A percentile compares a stretch with the other conserved stretches of the same genome.
These are phyloP conservation scores for Calendula officinalis DNA, from an alignment of 129 eudicot genomes.

Conservation along the genomic window DNA sequence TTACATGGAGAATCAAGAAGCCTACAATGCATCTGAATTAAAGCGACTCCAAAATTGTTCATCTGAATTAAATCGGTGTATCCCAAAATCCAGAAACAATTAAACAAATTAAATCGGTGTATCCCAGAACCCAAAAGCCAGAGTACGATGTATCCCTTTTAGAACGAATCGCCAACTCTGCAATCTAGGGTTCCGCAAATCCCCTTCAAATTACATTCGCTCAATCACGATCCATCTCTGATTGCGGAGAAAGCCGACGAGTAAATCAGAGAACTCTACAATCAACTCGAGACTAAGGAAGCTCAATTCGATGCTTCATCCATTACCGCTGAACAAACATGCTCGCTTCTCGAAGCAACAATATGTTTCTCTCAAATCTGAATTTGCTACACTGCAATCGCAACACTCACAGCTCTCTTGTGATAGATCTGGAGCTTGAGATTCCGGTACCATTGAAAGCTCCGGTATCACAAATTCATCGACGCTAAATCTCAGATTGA, in stretches of 20 bases:
- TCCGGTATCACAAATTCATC: conserved; percentile 38
- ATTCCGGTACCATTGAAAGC: conserved; percentile 34
- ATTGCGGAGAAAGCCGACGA: conserved; percentile 86
- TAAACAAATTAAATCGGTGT: too few relatives aligned
- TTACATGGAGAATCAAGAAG: too few relatives aligned
- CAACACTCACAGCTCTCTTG: conserved; percentile 51
- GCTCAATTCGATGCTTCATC: conserved; percentile 91
- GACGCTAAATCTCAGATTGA: conserved; percentile 42
- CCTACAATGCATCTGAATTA: too few relatives aligned
- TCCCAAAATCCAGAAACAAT: too few relatives aligned
- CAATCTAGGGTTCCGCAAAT: too few relatives aligned
- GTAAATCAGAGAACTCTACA: conserved; percentile 50
- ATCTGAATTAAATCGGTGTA: too few relatives aligned
- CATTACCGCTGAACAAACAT: conserved; percentile 88
- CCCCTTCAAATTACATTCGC: too few relatives aligned
- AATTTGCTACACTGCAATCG: conserved; percentile 57
- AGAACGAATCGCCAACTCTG: too few relatives aligned
- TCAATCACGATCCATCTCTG: conserved; percentile 51
- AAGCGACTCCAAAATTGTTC: too few relatives aligned
- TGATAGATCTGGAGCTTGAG: too few relatives aligned
- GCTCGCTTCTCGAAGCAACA: conserved; percentile 86
- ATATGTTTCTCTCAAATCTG: conserved; percentile 42
- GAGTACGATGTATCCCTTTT: too few relatives aligned
- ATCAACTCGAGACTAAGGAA: conserved; percentile 68
- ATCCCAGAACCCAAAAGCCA: too few relatives aligned